Evolutionary conservation across 352 stramenopile species (phyloP).

Genomic region (Peronospora destructor): DNA sequence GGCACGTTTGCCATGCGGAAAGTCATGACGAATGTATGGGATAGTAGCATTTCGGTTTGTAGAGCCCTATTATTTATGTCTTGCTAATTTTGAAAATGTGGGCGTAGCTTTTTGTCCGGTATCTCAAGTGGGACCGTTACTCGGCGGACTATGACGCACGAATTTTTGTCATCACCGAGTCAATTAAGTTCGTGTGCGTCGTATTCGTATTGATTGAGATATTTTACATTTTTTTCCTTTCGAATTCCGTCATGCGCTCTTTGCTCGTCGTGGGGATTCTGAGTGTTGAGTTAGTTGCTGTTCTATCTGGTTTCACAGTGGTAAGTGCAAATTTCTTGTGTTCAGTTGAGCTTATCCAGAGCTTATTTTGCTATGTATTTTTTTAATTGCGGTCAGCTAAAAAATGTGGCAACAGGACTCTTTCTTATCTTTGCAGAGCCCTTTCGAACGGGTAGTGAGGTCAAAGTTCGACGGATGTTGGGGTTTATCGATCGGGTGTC

Average conservation of each 20-base stretch:
- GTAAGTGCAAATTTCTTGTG: constrained; percentile 20
- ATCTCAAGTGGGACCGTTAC: constrained; percentile 70
- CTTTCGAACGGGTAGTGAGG: constrained; percentile 64
- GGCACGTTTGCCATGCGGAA: constrained; percentile 64
- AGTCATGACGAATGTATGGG: constrained; percentile 71
- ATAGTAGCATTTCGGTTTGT: background rate
- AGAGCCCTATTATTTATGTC: background rate
- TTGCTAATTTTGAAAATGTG: background rate
- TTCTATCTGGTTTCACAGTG: constrained; percentile 61
- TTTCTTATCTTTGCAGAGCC: constrained; percentile 83
- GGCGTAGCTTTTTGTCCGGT: constrained; percentile 55
- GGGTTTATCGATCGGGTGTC: constrained; percentile 76
- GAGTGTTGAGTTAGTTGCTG: constrained; percentile 49
- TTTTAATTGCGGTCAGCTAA: constrained; percentile 36
- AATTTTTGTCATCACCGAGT: constrained; percentile 76
- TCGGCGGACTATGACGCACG: constrained; percentile 61
- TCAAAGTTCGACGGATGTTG: constrained; percentile 37
- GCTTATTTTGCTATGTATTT: constrained; percentile 1
- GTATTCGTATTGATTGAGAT: constrained; percentile 73
- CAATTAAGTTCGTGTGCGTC: constrained; percentile 69
- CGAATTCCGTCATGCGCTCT: constrained; percentile 50
- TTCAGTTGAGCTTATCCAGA: background rate
- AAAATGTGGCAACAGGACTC: constrained; percentile 73
- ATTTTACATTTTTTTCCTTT: constrained; percentile 81
- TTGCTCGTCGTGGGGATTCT: constrained; percentile 64